phyloP scores from a whole-genome alignment of 2,329 filamentous ascomycete genomes.

The Colletotrichum chrysophilum region DNA sequence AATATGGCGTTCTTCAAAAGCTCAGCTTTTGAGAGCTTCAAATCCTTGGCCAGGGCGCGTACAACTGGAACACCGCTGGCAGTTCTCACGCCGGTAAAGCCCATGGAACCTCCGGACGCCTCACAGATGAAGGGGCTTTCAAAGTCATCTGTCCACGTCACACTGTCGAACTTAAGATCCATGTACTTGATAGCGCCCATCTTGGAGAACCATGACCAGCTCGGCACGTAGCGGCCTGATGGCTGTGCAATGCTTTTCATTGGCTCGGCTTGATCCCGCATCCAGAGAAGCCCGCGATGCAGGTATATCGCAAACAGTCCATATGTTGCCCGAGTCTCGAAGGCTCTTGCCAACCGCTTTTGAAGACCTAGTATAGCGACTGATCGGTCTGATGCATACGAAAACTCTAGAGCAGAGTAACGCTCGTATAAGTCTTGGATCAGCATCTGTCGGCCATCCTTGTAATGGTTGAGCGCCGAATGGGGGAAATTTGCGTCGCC shows the following conservation, averaged over 20 bases:
- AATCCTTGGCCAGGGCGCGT: background rate
- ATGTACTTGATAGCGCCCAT: background rate
- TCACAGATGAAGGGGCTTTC: background rate
- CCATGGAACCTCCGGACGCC: background rate
- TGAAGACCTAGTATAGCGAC: conserved; percentile 10
- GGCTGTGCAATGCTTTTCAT: background rate
- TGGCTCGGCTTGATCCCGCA: background rate
- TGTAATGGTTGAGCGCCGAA: background rate
- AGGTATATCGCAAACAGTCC: background rate
- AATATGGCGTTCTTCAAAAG: background rate
- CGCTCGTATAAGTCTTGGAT: conserved; percentile 2
- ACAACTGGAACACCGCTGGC: background rate
- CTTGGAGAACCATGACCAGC: conserved; percentile 12
- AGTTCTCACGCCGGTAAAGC: background rate
- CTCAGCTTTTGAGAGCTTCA: background rate
- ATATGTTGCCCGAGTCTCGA: background rate
- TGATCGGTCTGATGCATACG: background rate
- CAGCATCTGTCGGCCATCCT: background rate
- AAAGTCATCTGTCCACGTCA: background rate
- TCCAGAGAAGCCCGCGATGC: background rate
- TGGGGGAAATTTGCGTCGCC: conserved; percentile 12
- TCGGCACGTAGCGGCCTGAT: background rate
- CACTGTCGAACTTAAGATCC: background rate
- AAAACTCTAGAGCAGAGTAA: conserved; percentile 9
- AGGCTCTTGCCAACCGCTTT: background rate